Evolutionary conservation across 2,329 filamentous ascomycete genomes (phyloP).

Genomic region (Colletotrichum sp.): DNA sequence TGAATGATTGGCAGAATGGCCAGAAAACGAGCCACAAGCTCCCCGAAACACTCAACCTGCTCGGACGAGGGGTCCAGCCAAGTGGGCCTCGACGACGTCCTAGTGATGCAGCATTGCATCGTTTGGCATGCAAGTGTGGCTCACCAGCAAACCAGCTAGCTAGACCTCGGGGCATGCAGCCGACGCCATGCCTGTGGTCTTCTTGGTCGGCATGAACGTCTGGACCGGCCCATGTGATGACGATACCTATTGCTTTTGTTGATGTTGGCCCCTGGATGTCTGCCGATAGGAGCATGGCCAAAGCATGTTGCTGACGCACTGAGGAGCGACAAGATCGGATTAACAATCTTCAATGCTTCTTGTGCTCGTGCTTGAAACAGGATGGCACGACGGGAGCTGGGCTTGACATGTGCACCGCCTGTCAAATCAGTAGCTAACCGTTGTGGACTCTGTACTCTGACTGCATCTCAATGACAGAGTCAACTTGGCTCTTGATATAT

Average conservation of each 20-base stretch:
- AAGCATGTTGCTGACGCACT: background rate
- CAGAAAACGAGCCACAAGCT: constrained; percentile 1
- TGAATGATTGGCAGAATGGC: constrained; percentile 1
- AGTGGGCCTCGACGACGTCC: background rate
- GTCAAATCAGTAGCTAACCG: too few relatives aligned
- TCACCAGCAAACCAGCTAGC: background rate
- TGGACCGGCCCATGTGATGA: constrained; percentile 5
- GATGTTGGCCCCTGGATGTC: background rate
- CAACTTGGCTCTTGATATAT: background rate
- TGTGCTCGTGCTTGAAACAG: background rate
- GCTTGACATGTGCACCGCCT: background rate
- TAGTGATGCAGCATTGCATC: constrained; percentile 20
- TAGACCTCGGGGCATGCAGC: background rate
- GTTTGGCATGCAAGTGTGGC: constrained; percentile 14
- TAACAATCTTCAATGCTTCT: background rate
- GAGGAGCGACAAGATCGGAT: background rate
- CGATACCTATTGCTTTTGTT: background rate
- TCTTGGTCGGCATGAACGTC: background rate
- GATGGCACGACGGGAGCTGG: background rate
- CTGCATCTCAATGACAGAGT: too few relatives aligned
- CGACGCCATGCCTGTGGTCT: background rate
- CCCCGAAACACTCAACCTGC: background rate
- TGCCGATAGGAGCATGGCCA: background rate
- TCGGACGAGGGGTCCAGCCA: constrained; percentile 10
- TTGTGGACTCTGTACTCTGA: too few relatives aligned